Conservation (phyloP, 345 rosid species). For the Limnanthes douglasii region DNA sequence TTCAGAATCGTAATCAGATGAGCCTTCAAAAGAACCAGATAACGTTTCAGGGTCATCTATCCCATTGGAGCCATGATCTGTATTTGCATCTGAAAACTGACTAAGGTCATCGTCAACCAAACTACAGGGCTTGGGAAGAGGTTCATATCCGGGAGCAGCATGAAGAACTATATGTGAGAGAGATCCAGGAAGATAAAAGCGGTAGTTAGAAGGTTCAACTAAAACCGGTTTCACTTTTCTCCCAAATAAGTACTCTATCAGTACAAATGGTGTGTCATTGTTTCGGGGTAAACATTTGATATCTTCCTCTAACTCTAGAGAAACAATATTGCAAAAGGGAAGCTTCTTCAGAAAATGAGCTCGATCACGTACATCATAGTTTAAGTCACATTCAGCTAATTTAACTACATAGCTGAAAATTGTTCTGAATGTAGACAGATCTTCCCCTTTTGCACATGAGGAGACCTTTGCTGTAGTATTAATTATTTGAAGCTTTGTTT, state of each 20-base stretch:
- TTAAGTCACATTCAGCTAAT: slow-evolving; percentile 67
- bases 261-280: slow-evolving; percentile 23
- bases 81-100: slow-evolving; percentile 19
- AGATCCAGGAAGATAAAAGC: slow-evolving; percentile 91
- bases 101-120: slow-evolving; percentile 27
- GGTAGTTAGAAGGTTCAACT: slow-evolving; percentile 26
- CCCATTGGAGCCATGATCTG: slow-evolving; percentile 10
- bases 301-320: slow-evolving; percentile 25
- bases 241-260: slow-evolving; percentile 45
- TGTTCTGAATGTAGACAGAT: slow-evolving; percentile 29
- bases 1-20: slow-evolving; percentile 58
- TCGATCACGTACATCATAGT: slow-evolving; percentile 89
- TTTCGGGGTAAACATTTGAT: slow-evolving; percentile 19
- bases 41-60: slow-evolving; percentile 20
- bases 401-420: slow-evolving; percentile 63
- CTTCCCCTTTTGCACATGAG: slow-evolving; percentile 29
- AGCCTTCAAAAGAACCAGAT: slow-evolving; percentile 45
- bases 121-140: slow-evolving; percentile 91
- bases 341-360: slow-evolving; percentile 64
- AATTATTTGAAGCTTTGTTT: slow-evolving; percentile 89
- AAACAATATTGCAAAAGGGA: slow-evolving; percentile 19
- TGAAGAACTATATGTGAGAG: slow-evolving; percentile 94
- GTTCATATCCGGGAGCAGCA: slow-evolving; percentile 97
- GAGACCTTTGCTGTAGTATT: slow-evolving; percentile 61
- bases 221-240: slow-evolving; percentile 27